Conservation (phyloP, 805 yeast genomes). For the Cyberlindnera misumaiensis region DNA sequence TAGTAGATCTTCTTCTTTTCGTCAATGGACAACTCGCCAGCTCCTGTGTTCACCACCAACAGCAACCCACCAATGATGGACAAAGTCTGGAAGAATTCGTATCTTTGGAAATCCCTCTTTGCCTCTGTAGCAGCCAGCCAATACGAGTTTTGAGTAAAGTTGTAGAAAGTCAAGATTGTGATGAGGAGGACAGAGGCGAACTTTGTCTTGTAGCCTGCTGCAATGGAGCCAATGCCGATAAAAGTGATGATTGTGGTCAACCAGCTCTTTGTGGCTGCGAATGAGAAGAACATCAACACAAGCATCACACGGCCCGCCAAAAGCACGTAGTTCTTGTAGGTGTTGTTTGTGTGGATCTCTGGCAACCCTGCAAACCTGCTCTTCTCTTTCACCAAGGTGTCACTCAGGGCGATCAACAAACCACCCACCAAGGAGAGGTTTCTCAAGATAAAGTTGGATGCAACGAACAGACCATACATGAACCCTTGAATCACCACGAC, state of each 20-base stretch:
- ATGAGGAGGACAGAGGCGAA: constrained; percentile 71
- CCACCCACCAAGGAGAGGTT: constrained; percentile 92
- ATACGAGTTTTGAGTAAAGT: constrained; percentile 76
- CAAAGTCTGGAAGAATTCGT: constrained; percentile 91
- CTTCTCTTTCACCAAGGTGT: constrained; percentile 74
- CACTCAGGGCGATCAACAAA: constrained; percentile 76
- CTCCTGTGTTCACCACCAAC: constrained; percentile 90
- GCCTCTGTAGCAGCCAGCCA: constrained; percentile 71
- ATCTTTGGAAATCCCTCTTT: constrained; percentile 80
- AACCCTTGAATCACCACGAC: constrained; percentile 81
- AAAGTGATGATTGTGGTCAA: constrained; percentile 57
- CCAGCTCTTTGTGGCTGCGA: constrained; percentile 73
- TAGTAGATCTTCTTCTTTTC: constrained; percentile 91
- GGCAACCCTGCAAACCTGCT: constrained; percentile 40
- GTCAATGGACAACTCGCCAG: constrained; percentile 88
- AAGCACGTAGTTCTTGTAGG: constrained; percentile 65
- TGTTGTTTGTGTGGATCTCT: constrained; percentile 58
- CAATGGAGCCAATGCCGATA: constrained; percentile 70
- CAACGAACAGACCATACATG: constrained; percentile 81
- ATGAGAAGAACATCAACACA: constrained; percentile 78
- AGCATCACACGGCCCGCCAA: constrained; percentile 85
- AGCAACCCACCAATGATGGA: constrained; percentile 92
- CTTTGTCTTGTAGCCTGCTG: constrained; percentile 89
- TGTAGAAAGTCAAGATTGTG: constrained; percentile 65
- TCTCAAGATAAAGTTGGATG: constrained; percentile 75